Base-by-base conservation (phyloP, 2,329 filamentous ascomycete genomes). In the Arthroderma uncinatum region DNA sequence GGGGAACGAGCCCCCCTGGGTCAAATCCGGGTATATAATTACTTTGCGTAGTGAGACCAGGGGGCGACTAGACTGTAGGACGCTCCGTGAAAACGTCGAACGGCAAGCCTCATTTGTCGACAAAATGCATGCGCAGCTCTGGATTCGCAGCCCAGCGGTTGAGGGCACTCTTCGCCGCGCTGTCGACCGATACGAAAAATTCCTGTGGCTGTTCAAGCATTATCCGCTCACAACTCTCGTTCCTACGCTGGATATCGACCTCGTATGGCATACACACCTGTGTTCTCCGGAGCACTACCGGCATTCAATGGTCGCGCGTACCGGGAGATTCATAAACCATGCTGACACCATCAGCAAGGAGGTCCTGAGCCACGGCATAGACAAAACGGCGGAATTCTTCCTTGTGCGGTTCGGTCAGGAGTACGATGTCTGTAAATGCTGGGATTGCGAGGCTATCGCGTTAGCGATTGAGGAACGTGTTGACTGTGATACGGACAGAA, bases 251-350 rank as follows among this genome's bases (percentile, higher is more conserved):
- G 73, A 75, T 58, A 69, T 76, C 16, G 74, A 76, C 58, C 63
- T 76, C 0, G 68, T 68, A 0, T 76, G 74, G 74, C 72, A 76
- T 52, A 76, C 74, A 0, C 73, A 76, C 54, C 73, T 75, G 55
- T 70, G 69, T 50, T 67, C 66, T 0, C 64, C 70, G 0, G 58
- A 25, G 1, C 12, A 56, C 1, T 75, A 75, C 57, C 40, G 59
- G 16, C 34, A 40, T 1, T 44, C 54, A 1, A 64, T 58, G 37
- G 47, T 47, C 12, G 54, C 57, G 36, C 40, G 59, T 0, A 60
- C 64, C 4, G 65, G 65, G 10, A 58, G 61, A 16, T 65, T 67
- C 50, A 63, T 75, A 37, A 69, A 75, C 23, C 72, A 75, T 57
- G 70, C 76, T 53, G 73, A 76, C 53, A 72, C 61, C 1, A 66